phyloP scores from a whole-genome alignment of 805 yeast species.

The Starmerella apis region DNA sequence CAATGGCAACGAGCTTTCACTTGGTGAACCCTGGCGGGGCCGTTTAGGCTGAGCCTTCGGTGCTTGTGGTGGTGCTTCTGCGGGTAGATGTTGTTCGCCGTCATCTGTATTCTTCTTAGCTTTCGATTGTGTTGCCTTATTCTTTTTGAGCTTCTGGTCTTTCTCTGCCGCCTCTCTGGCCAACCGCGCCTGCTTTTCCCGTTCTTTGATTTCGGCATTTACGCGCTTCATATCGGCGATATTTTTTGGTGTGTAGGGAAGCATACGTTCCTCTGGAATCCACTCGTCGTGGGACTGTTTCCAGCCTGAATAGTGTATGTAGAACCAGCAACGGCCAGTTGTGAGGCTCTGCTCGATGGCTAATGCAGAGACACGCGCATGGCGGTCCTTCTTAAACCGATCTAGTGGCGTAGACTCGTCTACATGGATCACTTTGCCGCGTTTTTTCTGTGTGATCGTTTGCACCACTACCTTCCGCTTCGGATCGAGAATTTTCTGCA shows the following conservation, averaged over 20 bases:
- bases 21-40: not conserved
- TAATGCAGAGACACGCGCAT: slow-evolving; percentile 4
- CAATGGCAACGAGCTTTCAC: slow-evolving; percentile 1
- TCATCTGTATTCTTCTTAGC: no score
- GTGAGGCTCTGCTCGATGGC: slow-evolving; percentile 17
- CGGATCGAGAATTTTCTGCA: slow-evolving; percentile 21
- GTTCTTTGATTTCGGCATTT: slow-evolving; percentile 38
- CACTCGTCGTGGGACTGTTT: slow-evolving; percentile 94
- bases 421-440: slow-evolving; percentile 6
- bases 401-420: slow-evolving; percentile 21
- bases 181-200: slow-evolving; percentile 14
- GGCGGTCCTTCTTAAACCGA: slow-evolving; percentile 22
- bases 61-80: not conserved
- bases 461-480: slow-evolving; percentile 12
- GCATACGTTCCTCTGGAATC: slow-evolving; percentile 62
- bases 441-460: slow-evolving; percentile 10
- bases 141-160: slow-evolving; percentile 5
- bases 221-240: slow-evolving; percentile 51
- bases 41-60: not conserved
- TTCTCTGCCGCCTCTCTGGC: slow-evolving; percentile 20
- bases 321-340: slow-evolving; percentile 41
- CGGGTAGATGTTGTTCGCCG: no score
- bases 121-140: not conserved
- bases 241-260: slow-evolving; percentile 61
- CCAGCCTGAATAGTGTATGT: slow-evolving; percentile 92